phyloP scores from a whole-genome alignment of 2,329 filamentous ascomycete genomes.

The Alternaria longipes region DNA sequence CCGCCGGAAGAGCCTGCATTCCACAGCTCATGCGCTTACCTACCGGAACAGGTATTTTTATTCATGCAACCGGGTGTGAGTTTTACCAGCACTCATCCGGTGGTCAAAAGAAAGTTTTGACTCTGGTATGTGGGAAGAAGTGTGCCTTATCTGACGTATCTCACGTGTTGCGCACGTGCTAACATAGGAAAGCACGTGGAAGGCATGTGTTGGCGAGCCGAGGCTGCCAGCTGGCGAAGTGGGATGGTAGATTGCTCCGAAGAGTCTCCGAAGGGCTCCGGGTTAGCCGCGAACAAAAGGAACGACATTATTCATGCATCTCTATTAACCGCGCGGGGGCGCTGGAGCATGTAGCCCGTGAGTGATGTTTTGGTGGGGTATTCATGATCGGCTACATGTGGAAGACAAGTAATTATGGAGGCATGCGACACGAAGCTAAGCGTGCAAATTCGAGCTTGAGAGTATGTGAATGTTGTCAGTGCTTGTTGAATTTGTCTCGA shows the following conservation, averaged over 20 bases:
- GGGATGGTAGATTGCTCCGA: background rate
- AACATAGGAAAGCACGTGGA: background rate
- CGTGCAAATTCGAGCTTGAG: background rate
- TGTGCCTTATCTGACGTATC: background rate
- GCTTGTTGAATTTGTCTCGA: slow-evolving; percentile 11
- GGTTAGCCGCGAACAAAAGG: background rate
- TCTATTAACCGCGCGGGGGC: background rate
- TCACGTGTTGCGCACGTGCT: background rate
- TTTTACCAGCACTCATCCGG: slow-evolving; percentile 15
- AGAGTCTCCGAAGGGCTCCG: background rate
- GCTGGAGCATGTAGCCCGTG: background rate
- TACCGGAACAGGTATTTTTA: slow-evolving; percentile 13
- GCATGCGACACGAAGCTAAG: background rate
- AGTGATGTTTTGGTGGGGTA: background rate
- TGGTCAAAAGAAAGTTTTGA: background rate
- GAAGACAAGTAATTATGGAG: background rate
- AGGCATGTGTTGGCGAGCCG: background rate
- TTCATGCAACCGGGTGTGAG: slow-evolving; percentile 1
- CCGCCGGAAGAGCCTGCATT: slow-evolving; percentile 19
- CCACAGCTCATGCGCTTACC: slow-evolving; percentile 6
- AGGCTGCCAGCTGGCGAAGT: background rate
- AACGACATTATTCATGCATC: background rate
- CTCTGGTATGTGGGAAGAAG: background rate
- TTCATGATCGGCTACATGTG: background rate
- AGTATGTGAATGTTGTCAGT: slow-evolving; percentile 2